phyloP scores from a whole-genome alignment of 129 eudicot genomes.

The Centella asiatica region DNA sequence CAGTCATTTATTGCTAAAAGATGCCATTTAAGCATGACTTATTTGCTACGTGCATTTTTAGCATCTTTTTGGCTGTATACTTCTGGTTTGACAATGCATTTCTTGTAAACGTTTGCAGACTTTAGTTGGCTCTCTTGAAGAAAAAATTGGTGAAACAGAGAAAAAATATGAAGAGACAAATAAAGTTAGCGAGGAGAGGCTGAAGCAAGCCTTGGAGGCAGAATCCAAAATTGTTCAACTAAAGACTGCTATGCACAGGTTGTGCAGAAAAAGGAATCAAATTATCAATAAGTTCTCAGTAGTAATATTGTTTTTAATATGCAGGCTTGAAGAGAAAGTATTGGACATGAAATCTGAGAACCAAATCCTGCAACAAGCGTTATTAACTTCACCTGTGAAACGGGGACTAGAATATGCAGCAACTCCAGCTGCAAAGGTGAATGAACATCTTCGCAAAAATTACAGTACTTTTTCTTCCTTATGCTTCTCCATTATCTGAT shows the following conservation, averaged over 20 bases:
- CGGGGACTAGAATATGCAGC: slow-evolving; percentile 39
- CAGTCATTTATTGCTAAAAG: background rate
- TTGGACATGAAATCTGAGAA: slow-evolving; percentile 83
- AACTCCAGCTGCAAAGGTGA: slow-evolving; percentile 43
- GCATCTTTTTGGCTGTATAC: background rate
- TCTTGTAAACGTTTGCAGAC: slow-evolving; percentile 35
- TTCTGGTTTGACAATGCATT: background rate
- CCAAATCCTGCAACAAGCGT: slow-evolving; percentile 63
- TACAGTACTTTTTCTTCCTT: background rate
- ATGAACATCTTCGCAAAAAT: slow-evolving; percentile 2
- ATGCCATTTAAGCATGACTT: background rate
- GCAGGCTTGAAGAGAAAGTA: slow-evolving; percentile 83
- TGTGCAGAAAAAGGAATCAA: slow-evolving; percentile 8
- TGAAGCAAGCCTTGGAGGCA: slow-evolving; percentile 90
- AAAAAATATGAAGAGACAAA: slow-evolving; percentile 81
- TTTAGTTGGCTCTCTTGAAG: slow-evolving; percentile 71
- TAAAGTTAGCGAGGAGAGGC: slow-evolving; percentile 86
- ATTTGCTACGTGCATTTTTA: background rate
- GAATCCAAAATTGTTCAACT: slow-evolving; percentile 73
- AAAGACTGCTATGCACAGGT: slow-evolving; percentile 90
- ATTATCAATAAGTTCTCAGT: slow-evolving; percentile 1
- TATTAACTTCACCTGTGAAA: slow-evolving; percentile 35
- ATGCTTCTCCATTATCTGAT: slow-evolving; percentile 1
- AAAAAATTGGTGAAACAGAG: slow-evolving; percentile 83
- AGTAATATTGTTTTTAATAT: slow-evolving; percentile 13